These are phyloP conservation scores for Vigna reflexopilosa DNA, from an alignment of 306 rosid genomes.

Conservation along the genomic window DNA sequence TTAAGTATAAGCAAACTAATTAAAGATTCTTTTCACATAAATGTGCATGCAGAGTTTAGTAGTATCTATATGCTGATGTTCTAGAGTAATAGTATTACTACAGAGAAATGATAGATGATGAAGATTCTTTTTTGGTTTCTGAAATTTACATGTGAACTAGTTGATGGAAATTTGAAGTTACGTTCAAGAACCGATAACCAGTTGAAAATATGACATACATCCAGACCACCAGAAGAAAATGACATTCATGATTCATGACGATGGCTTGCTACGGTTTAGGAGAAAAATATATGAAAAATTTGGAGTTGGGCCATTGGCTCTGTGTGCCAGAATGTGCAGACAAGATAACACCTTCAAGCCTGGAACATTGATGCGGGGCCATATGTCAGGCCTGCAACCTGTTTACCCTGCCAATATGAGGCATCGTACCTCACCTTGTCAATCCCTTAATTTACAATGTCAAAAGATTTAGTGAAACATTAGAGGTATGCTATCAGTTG, in stretches of 20 bases:
- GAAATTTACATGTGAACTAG: neutral
- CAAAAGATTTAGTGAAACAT: neutral
- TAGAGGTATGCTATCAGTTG: conserved; percentile 9
- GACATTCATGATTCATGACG: conserved; percentile 39
- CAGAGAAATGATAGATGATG: neutral
- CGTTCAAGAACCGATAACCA: neutral
- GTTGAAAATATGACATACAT: conserved; percentile 17
- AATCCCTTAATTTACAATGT: conserved; percentile 24
- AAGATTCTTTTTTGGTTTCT: neutral
- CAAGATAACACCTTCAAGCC: conserved; percentile 41
- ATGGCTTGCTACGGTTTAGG: conserved; percentile 22
- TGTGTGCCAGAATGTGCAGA: conserved; percentile 41
- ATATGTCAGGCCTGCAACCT: conserved; percentile 49
- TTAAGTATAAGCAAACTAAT: neutral
- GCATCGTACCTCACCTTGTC: conserved; percentile 39
- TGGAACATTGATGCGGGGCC: conserved; percentile 48
- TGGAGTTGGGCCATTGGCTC: conserved; percentile 45
- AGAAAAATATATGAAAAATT: conserved; percentile 12
- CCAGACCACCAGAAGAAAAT: conserved; percentile 17
- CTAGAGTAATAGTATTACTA: neutral
- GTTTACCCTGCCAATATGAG: conserved; percentile 37
- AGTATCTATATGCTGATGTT: neutral
- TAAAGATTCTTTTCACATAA: neutral
- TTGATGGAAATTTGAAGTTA: neutral
- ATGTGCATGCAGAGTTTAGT: neutral